Evolutionary conservation across 2,329 filamentous ascomycete species (phyloP).

Genomic region (Leptographium lundbergii): DNA sequence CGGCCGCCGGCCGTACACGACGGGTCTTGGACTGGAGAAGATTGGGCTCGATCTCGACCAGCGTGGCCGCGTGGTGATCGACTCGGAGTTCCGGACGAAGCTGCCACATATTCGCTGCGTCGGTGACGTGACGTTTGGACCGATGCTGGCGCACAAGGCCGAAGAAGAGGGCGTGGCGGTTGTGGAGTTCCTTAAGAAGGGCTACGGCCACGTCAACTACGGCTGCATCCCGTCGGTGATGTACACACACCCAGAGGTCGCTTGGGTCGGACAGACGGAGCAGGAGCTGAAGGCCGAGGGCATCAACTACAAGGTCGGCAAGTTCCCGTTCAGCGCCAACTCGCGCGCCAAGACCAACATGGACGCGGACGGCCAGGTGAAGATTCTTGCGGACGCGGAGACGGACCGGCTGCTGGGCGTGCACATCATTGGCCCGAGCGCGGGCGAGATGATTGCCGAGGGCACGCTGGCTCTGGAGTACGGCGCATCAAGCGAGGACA

Average conservation of each 20-base stretch:
- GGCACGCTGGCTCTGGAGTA: conserved; percentile 92
- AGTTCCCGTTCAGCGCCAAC: conserved; percentile 97
- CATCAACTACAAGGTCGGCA: conserved; percentile 84
- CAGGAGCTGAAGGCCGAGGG: conserved; percentile 84
- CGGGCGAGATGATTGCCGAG: conserved; percentile 99
- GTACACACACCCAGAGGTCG: conserved; percentile 98
- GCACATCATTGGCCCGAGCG: conserved; percentile 92
- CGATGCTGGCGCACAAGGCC: conserved; percentile 98
- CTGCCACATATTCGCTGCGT: conserved; percentile 93
- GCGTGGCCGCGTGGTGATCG: conserved; percentile 87
- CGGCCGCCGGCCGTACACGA: conserved; percentile 87
- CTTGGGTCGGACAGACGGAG: conserved; percentile 97
- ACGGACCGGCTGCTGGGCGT: conserved; percentile 91
- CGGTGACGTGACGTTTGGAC: conserved; percentile 91
- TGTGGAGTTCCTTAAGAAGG: conserved; percentile 95
- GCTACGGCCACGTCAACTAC: conserved; percentile 98
- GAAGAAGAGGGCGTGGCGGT: conserved; percentile 95
- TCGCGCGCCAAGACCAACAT: conserved; percentile 97
- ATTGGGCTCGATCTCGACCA: conserved; percentile 87
- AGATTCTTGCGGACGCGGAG: conserved; percentile 92
- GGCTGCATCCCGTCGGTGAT: conserved; percentile 95
- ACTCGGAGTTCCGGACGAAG: conserved; percentile 98
- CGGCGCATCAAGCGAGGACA: conserved; percentile 87
- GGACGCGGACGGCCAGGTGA: conserved; percentile 90
- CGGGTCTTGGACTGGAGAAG: conserved; percentile 85